Base-by-base conservation (phyloP, 345 rosid species). In the Raphanus raphanistrum region DNA sequence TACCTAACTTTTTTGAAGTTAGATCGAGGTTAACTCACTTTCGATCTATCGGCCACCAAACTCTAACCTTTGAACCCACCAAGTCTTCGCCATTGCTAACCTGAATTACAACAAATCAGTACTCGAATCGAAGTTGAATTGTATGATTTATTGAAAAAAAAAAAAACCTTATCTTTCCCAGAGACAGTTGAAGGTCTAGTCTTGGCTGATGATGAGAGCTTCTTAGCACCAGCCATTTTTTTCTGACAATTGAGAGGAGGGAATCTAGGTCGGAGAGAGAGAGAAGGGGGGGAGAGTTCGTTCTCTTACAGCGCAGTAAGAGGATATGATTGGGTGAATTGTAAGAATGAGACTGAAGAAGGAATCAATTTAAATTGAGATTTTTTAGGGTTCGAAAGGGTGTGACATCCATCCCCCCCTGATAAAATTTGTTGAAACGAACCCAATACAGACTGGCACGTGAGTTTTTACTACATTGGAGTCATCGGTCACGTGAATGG, bases 21-120 rank as follows among this genome's bases (percentile, higher is more conserved):
- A 9, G 15, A 71, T 65, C 15, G 25, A 38, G 2, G 2, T 2
- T 2, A 5, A 27, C 82, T 74, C 71, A 79, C 82, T 38, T 13
- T 2, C 6, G 15, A 33, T 79, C 82, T 0, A 68, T 0, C 2
- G 79, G 82, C 82, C 79, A 79, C 82, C 82, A 79, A 29, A 79
- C 79, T 38, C 28, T 29, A 6, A 79, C 4, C 63, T 59, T 74
- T 3, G 79, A 61, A n/a, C 79, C 79, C 6, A 79, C 62, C 12
- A 79, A 31, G 0, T 29, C 72, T 15, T 13, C 15, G 16, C 25
- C 61, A 31, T 8, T 31, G 12, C 15, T 10, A 52, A 68, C 61
- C 72, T 64, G 68, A 35, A 33, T 16, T 17, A 10, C 13, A 33
- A 63, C 4, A 62, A 64, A 35, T 1, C 8, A 64, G 27, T 10